Evolutionary conservation across 306 rosid species (phyloP), one percentile per base, ranked within the genome.

Genomic region (Herpetospermum pedunculosum): DNA sequence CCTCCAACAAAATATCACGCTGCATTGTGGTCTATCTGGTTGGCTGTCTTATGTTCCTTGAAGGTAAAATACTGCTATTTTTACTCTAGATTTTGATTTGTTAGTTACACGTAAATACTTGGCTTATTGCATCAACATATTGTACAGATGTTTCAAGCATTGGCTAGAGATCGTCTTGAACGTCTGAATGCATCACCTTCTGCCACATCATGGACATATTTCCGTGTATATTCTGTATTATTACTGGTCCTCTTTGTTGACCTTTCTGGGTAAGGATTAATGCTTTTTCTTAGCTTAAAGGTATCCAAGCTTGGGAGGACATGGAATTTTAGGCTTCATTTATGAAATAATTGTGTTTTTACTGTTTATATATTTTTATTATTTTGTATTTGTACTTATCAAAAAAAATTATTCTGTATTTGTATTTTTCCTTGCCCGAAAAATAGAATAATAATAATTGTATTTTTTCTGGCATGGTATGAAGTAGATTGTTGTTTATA

Each of bases 141-240:
- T 80, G 44, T 75, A 18, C 77, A 95, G 99, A 95, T 95, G 96
- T 95, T 95, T 88, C 97, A 89, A 91, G 92, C 99, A 82, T 82
- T 95, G 84, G 96, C 99, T 34, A 89, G 97, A 86, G 99, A 95
- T 78, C 90, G 97, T 47, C 86, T 95, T 78, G 96, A 95, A 73
- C 85, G 96, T 28, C 72, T 95, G 79, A 95, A 95, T 81, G 99
- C 99, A 75, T 95, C 99, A 57, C 99, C 97, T 44, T 91, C 99
- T 82, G 95, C 92, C 47, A 88, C 96, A 69, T 85, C 99, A 9
- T 84, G 88, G 96, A 82, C 92, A 73, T 95, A 88, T 87, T 89
- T 87, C 67, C 96, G 96, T 80, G 97, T 91, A 76, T 95, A 87
- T 83, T 89, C 97, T 58, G 96, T 89, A 74, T 84, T 95, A 73